Evolutionary conservation across 1,284 basidiomycete species (phyloP).

Genomic region (Irpex sp.): DNA sequence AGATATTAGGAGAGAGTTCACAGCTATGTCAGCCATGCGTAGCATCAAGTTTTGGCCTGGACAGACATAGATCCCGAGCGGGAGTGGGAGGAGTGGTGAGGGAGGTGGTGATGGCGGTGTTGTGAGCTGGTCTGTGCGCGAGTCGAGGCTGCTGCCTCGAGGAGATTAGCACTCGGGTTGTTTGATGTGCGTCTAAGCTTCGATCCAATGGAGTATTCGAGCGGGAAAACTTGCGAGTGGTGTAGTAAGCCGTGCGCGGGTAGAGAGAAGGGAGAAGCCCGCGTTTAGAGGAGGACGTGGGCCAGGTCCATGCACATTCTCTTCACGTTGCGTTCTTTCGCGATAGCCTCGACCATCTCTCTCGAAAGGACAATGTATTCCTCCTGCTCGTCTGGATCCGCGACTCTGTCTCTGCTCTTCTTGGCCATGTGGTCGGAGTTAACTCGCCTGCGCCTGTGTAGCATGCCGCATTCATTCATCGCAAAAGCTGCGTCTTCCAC

Average conservation of each 20-base stretch:
- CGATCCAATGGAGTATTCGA: neutral
- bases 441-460: slow-evolving; percentile 32
- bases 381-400: slow-evolving; percentile 22
- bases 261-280: neutral
- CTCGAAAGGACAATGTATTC: slow-evolving; percentile 60
- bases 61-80: neutral
- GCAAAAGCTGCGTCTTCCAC: slow-evolving; percentile 87
- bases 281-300: slow-evolving; percentile 41
- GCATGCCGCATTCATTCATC: slow-evolving; percentile 81
- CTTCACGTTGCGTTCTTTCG: slow-evolving; percentile 60
- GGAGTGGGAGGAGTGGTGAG: neutral
- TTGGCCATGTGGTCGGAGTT: slow-evolving; percentile 1
- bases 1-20: neutral
- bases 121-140: neutral
- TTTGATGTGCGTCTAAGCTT: neutral
- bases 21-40: neutral
- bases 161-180: neutral
- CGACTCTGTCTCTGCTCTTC: neutral
- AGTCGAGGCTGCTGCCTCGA: slow-evolving; percentile 1
- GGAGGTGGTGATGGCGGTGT: neutral
- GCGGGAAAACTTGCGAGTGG: neutral
- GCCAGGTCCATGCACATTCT: slow-evolving; percentile 53
- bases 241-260: neutral
- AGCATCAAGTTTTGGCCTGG: neutral
- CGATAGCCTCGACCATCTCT: slow-evolving; percentile 70